A percentile compares a stretch with the other conserved stretches of the same genome.
Conservation (phyloP, 1,284 basidiomycete genomes). For the Cryptococcus hybrid region DNA sequence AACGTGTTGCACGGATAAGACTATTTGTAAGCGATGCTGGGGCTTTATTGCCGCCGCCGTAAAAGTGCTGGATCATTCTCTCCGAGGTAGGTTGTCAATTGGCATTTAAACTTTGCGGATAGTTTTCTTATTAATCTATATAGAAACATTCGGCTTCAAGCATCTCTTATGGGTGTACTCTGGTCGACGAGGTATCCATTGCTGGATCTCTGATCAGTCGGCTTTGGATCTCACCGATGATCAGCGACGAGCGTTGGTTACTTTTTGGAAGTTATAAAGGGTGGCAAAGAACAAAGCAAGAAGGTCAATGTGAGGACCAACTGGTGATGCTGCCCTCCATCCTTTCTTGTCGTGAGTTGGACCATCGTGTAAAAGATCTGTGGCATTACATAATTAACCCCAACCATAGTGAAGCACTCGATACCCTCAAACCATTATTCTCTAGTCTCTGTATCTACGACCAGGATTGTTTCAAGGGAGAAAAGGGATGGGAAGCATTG, state of each 20-base stretch:
- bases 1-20: conserved; percentile 90
- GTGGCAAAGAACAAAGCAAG: conserved; percentile 77
- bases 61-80: conserved; percentile 73
- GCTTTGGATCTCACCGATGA: conserved; percentile 91
- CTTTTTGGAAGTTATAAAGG: conserved; percentile 80
- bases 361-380: conserved; percentile 15
- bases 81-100: conserved; percentile 58
- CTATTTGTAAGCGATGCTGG: conserved; percentile 94
- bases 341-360: conserved; percentile 64
- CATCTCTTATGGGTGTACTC: conserved; percentile 97
- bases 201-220: conserved; percentile 91
- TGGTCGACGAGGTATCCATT: conserved; percentile 94
- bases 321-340: conserved; percentile 58
- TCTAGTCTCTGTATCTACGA: conserved; percentile 70
- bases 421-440: conserved; percentile 62
- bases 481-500: conserved; percentile 71
- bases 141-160: conserved; percentile 70
- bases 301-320: conserved; percentile 65
- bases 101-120: neutral
- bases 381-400: neutral
- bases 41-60: conserved; percentile 91
- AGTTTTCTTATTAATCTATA: conserved; percentile 3
- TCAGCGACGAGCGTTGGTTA: conserved; percentile 80
- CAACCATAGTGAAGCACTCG: conserved; percentile 47
- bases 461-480: conserved; percentile 77